Evolutionary conservation across 2,329 filamentous ascomycete species (phyloP), one percentile per base, ranked within the genome.

Genomic region (Lachnellula arida): DNA sequence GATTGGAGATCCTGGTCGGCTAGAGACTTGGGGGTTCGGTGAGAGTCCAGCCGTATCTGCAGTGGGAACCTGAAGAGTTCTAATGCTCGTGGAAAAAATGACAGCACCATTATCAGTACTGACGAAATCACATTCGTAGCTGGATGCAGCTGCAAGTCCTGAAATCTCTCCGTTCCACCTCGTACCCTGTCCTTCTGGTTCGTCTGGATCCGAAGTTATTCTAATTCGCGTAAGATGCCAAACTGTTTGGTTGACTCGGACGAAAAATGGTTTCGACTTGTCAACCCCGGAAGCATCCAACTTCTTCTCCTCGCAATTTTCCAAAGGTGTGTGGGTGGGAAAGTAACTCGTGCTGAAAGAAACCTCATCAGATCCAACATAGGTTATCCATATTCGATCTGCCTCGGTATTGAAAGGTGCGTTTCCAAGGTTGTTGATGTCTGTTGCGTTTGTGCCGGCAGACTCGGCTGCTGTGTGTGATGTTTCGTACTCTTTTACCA

Each of bases 401-500:
- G 84, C 82, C 68, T 88, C 81, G 46, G 78, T 77, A 72, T 86
- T 83, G 72, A 89, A 90, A 51, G 88, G 82, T 58, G 87, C 86
- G 70, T 88, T 89, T 63, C 86, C 87, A 70, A 90, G 79, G 72
- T 89, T 87, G 73, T 90, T 86, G 69, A 87, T 85, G 67, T 90
- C 87, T 68, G 85, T 89, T 65, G 85, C 85, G 69, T 89, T 87
- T 63, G 88, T 85, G 67, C 87, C 87, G 34, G 82, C 84, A 50
- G 85, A 87, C 73, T 91, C 88, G 54, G 83, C 82, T 58, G 87
- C 81, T 56, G 86, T 85, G 70, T 89, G 85, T 63, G 89, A 93
- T 70, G 95, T 82, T 74, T 91, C 88, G 65, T 90, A 89, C 73
- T 91, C 92, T 75, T 96, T 94, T 69, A 95, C 86, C 74, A 96